These are phyloP conservation scores for Ogataea glucozyma DNA, from an alignment of 805 yeast species.

Conservation along the genomic window DNA sequence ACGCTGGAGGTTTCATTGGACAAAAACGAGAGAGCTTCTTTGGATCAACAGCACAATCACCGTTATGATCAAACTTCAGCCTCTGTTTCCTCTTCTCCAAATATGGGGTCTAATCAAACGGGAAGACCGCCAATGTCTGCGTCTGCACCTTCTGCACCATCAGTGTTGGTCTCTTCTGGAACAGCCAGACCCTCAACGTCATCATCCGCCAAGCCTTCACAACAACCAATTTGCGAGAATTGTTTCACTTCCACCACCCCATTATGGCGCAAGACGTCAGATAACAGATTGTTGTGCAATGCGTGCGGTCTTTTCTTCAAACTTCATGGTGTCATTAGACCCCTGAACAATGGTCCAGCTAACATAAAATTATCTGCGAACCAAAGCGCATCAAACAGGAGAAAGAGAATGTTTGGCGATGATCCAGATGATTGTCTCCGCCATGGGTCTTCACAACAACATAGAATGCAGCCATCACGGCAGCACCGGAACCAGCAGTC, in stretches of 20 bases:
- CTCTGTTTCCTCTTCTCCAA: slow-evolving; percentile 10
- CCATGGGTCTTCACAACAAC: too few species aligned
- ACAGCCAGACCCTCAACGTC: slow-evolving; percentile 13
- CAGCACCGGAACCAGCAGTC: too few species aligned
- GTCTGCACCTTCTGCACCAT: slow-evolving; percentile 10
- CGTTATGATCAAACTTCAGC: background rate
- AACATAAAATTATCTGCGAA: slow-evolving; percentile 4
- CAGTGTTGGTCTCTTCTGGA: slow-evolving; percentile 7
- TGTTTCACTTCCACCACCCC: slow-evolving; percentile 93
- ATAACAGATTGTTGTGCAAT: slow-evolving; percentile 83
- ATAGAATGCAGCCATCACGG: too few species aligned
- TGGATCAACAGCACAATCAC: too few species aligned
- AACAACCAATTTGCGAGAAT: slow-evolving; percentile 65
- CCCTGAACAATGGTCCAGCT: slow-evolving; percentile 24
- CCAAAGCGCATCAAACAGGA: slow-evolving; percentile 9
- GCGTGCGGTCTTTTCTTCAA: slow-evolving; percentile 91
- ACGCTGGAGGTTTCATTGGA: slow-evolving; percentile 36
- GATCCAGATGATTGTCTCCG: background rate
- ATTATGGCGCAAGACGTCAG: slow-evolving; percentile 82
- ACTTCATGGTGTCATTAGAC: slow-evolving; percentile 65
- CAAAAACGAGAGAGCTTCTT: slow-evolving; percentile 24
- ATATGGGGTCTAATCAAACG: slow-evolving; percentile 7
- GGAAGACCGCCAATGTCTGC: slow-evolving; percentile 9
- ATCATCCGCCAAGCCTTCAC: slow-evolving; percentile 11
- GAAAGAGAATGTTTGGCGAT: slow-evolving; percentile 19